Base-by-base conservation (phyloP, 257 asterid species). In the Solanum habrochaites region DNA sequence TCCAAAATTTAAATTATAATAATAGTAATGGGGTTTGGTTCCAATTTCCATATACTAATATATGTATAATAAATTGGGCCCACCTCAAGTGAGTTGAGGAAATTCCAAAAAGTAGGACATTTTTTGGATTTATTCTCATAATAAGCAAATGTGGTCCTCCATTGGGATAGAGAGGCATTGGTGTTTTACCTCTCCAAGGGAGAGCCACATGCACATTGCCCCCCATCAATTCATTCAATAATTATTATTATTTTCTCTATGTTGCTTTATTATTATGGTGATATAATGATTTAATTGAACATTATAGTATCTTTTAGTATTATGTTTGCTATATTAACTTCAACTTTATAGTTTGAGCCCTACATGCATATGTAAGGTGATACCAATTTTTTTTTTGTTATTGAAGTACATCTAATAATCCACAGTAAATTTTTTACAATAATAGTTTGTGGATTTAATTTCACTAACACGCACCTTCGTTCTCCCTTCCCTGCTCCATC, bases 81-180 rank as follows among this genome's bases (percentile, higher is more conserved):
- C 91, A 87, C 87, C 87, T 80, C 85, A n/a, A n/a, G n/a, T n/a
- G n/a, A n/a, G n/a, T n/a, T n/a, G n/a, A n/a, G n/a, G n/a, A 80
- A 49, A 87, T 87, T 83, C 89, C 87, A 40, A 43, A n/a, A 3
- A 81, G 45, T 29, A 29, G 69, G 85, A 80, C 69, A 81, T n/a
- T n/a, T 81, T 81, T 29, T 25, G 31, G 69, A 81, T 10, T 81
- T 29, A 45, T 27, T 16, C 39, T 29, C 80, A 72, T 74, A 25
- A 81, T 49, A 49, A 47, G 29, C 29, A 86, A 86, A 43, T 52
- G 66, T 91, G 93, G 81, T 93, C 91, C 88, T 91, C 91, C 93
- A 85, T 73, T 32, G 87, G 27, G 62, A 62, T 83, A 89, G 89
- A 92, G 90, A 87, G 94, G 73, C 94, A 85, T 43, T 91, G 78